These are phyloP conservation scores for Debaryomyces fabryi DNA, from an alignment of 1,139 yeast species.

Conservation along the genomic window DNA sequence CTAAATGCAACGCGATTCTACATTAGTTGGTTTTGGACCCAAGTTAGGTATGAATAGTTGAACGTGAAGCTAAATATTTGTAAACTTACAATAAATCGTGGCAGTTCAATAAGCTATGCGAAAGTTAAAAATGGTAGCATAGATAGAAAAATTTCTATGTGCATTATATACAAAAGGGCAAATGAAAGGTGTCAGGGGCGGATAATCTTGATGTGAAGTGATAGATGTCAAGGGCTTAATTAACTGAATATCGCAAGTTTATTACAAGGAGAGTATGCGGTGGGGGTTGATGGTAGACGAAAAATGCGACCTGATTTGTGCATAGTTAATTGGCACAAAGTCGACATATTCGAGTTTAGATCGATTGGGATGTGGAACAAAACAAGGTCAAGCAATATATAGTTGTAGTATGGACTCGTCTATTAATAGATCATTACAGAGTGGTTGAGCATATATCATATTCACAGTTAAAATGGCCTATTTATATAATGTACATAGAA, in stretches of 20 bases:
- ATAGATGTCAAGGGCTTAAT: neutral
- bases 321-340: neutral
- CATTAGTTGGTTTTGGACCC: constrained; percentile 3
- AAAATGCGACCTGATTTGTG: neutral
- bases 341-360: neutral
- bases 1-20: neutral
- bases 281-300: neutral
- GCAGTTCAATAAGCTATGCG: neutral
- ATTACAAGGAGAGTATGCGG: neutral
- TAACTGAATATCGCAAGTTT: neutral
- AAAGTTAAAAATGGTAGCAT: neutral
- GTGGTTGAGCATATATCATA: neutral
- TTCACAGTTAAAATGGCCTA: neutral
- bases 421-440: neutral
- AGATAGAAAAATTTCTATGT: neutral
- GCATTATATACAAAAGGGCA: too few relatives aligned
- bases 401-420: neutral
- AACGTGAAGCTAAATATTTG: neutral
- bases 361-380: neutral
- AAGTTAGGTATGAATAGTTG: neutral
- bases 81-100: neutral
- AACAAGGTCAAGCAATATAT: neutral
- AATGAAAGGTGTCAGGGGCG: neutral
- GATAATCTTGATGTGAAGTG: neutral
- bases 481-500: constrained; percentile 1